These are phyloP conservation scores for Xanthoconium separans DNA, from an alignment of 1,284 basidiomycete genomes.

Conservation along the genomic window DNA sequence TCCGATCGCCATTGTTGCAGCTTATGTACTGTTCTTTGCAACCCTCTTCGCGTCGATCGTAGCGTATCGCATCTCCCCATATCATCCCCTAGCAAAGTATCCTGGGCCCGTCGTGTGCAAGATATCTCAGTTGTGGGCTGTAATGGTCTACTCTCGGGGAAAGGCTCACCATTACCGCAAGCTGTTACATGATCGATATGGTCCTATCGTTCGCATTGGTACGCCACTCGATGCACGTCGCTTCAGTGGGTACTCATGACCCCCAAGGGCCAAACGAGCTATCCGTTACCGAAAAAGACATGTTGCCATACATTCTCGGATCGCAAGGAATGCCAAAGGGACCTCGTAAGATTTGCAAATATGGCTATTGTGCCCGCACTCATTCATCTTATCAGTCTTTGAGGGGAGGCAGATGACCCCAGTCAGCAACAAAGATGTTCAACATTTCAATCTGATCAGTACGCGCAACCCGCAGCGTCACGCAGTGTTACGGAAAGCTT, in stretches of 20 bases:
- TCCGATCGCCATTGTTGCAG: slow-evolving; percentile 1
- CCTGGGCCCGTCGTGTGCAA: slow-evolving; percentile 34
- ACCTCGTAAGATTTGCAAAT: slow-evolving; percentile 18
- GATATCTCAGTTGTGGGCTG: slow-evolving; percentile 25
- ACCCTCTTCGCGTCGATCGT: slow-evolving; percentile 24
- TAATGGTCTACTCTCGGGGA: slow-evolving; percentile 14
- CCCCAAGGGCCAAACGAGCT: slow-evolving; percentile 28
- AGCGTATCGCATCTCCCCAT: slow-evolving; percentile 35
- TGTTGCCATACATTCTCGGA: slow-evolving; percentile 24
- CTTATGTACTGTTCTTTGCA: slow-evolving; percentile 20
- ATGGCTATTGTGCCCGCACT: neutral
- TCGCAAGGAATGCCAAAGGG: slow-evolving; percentile 29
- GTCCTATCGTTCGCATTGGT: slow-evolving; percentile 31
- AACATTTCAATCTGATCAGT: slow-evolving; percentile 28
- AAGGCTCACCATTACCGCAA: slow-evolving; percentile 23
- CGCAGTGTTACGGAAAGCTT: slow-evolving; percentile 38
- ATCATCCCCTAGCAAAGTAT: slow-evolving; percentile 35
- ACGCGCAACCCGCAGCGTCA: slow-evolving; percentile 37
- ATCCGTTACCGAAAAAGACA: slow-evolving; percentile 24
- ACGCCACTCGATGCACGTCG: neutral
- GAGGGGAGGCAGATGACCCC: slow-evolving; percentile 21
- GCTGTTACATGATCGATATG: slow-evolving; percentile 26
- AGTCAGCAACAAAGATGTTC: slow-evolving; percentile 11
- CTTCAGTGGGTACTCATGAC: slow-evolving; percentile 5
- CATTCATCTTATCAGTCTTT: slow-evolving; percentile 14